Evolutionary conservation across 768 basidiomycete species (phyloP).

Genomic region (Peribolospora kevripleyi): DNA sequence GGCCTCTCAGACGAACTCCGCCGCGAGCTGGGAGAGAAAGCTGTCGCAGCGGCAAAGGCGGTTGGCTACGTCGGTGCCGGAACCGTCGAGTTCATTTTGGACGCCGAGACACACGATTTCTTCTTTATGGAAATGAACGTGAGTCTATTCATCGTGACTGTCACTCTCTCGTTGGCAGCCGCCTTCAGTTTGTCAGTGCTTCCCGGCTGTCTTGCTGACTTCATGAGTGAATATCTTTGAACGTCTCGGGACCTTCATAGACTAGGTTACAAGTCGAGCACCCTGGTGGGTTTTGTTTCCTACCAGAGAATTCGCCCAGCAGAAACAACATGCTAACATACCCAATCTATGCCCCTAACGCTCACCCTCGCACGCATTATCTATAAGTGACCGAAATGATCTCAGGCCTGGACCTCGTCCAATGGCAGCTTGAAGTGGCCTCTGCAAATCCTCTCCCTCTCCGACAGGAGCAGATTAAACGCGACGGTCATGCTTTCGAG

Average conservation of each 20-base stretch:
- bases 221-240: constrained; percentile 38
- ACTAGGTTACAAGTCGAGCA: constrained; percentile 44
- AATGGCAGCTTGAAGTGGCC: constrained; percentile 84
- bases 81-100: constrained; percentile 91
- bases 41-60: constrained; percentile 73
- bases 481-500: constrained; percentile 81
- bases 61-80: constrained; percentile 79
- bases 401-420: constrained; percentile 75
- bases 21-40: constrained; percentile 57
- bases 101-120: constrained; percentile 63
- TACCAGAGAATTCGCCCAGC: too few relatives aligned
- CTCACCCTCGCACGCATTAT: too few relatives aligned
- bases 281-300: background rate
- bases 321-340: too few relatives aligned
- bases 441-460: constrained; percentile 68
- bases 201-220: too few relatives aligned
- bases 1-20: constrained; percentile 56
- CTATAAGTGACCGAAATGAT: constrained; percentile 63
- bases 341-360: too few relatives aligned
- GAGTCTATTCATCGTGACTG: background rate
- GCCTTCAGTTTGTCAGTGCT: background rate
- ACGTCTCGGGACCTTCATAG: background rate
- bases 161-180: background rate
- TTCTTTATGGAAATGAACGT: constrained; percentile 88
- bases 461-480: constrained; percentile 48